Evolutionary conservation across 768 basidiomycete genomes (phyloP), one percentile per base, ranked within the genome.

Genomic region (Leucocoprinus leucothites): DNA sequence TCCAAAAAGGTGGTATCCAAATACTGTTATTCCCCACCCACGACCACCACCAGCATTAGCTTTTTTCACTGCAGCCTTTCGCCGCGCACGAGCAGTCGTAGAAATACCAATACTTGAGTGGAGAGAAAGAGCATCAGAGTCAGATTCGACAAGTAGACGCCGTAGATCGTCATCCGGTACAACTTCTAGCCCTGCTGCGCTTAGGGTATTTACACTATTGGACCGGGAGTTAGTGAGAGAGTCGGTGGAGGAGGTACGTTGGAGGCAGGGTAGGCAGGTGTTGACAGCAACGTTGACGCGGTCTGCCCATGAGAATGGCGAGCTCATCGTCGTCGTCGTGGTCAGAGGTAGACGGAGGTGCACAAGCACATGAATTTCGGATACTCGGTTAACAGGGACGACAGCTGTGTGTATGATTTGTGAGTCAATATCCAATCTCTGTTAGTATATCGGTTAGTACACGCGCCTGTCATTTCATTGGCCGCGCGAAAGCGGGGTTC

Each of bases 1-100:
- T n/a, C 87, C 88, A 58, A 90, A 88, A 2, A 88, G 73, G 49
- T 84, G 73, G 58, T 71, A 87, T 5, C 87, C 88, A 56, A 88
- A 88, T 7, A 90, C 63, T 8, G 76, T 79, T 61, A 88, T 80
- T 5, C 31, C 31, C 31, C 31, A 31, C 6, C 31, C 31, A 5
- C 31, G 5, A 11, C 31, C 31, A 31, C 31, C 31, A 31, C 31
- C 31, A 31, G 31, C 31, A 22, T 69, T 67, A 58, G 68, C 57
- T 58, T 70, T 63, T 25, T 50, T 56, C 62, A 72, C 66, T 61
- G 61, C 67, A 45, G 19, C 60, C 58, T 59, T 68, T 61, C 60
- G 67, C 60, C 18, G 3, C 14, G 26, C 35, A 9, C 44, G 46
- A n/a, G 44, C 25, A 21, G 11, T 26, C 31, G 31, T 31, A 31